Evolutionary conservation across 2,329 filamentous ascomycete genomes (phyloP), one percentile per base, ranked within the genome.

Genomic region (Penicillium occitanis): DNA sequence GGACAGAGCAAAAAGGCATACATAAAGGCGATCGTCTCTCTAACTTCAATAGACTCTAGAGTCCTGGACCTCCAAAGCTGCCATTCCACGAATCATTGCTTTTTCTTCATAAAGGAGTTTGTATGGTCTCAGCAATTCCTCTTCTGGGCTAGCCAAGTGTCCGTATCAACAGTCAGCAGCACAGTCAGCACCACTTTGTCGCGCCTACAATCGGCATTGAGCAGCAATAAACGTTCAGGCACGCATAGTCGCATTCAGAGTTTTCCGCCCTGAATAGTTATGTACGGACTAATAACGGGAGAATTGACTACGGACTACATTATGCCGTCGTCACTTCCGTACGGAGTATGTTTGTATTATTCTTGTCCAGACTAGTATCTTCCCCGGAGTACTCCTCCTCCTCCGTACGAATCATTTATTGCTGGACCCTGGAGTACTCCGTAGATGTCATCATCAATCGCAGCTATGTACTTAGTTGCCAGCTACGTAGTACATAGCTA

Each of bases 91-190:
- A 57, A 57, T 57, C 33, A 57, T 57, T 22, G n/a, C 53, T 37
- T 55, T 55, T 14, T 40, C 33, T 37, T 14, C 17, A 19, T 17
- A 3, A 13, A 14, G 5, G 19, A 33, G 7, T 17, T 44, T 35
- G 42, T 61, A 35, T 48, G 28, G 17, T 33, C 40, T 61, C 58
- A 61, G 48, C 58, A 61, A 35, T 48, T 48, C 42, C 58, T 35
- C 6, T 61, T 33, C 28, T 8, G 28, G 58, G 35, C 40, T 61
- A 61, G 58, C 58, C 5, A 48, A 3, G 1, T 22, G 28, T 11
- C 10, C 10, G 5, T 30, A 30, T 35, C 17, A 22, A 55, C 30
- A 55, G n/a, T 55, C 51, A 35, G 51, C 51, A 55, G 10, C 17
- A 53, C 48, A 50, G 46, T 50, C 22, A 50, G 46, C 46, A 50